Conservation (phyloP, 1,139 yeast genomes). For the Kodamaea anthophila region DNA sequence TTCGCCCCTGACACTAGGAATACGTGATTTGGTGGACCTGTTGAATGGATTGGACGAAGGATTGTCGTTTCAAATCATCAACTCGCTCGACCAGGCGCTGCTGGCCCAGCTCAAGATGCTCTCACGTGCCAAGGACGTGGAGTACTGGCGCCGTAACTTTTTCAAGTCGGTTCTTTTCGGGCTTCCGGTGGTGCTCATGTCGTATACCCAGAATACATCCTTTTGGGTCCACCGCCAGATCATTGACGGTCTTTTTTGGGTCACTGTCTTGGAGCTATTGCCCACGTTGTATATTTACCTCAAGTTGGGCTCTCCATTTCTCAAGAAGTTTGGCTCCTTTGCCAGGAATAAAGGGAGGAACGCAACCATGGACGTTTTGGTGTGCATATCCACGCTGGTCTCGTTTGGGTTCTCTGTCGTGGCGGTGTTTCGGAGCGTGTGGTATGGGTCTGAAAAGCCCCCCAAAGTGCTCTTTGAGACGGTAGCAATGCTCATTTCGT, state of each 20-base stretch:
- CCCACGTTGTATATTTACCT: constrained; percentile 67
- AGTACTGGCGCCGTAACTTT: constrained; percentile 59
- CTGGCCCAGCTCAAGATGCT: constrained; percentile 64
- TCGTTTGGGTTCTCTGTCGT: constrained; percentile 71
- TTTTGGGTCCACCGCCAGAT: constrained; percentile 22
- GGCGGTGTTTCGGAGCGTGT: constrained; percentile 43
- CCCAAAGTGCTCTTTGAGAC: constrained; percentile 86
- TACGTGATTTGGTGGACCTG: constrained; percentile 49
- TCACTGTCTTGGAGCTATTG: constrained; percentile 55
- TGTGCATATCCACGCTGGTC: constrained; percentile 73
- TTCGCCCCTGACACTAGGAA: constrained; percentile 43
- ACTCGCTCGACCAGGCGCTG: constrained; percentile 40
- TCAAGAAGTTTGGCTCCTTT: constrained; percentile 60
- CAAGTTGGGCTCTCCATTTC: constrained; percentile 58
- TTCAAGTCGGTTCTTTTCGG: constrained; percentile 49
- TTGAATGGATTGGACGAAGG: constrained; percentile 20
- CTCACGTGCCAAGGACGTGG: constrained; percentile 64
- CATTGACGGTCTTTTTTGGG: constrained; percentile 50
- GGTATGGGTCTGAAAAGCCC: constrained; percentile 33
- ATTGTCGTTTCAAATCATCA: constrained; percentile 35
- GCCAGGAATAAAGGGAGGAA: constrained; percentile 49
- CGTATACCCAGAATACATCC: constrained; percentile 41
- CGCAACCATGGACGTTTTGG: constrained; percentile 96
- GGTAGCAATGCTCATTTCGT: constrained; percentile 73
- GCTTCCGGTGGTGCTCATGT: constrained; percentile 54